Evolutionary conservation across 148 eudicot genomes (phyloP), one percentile per base, ranked within the genome.

Genomic region (Pharnaceum exiguum): DNA sequence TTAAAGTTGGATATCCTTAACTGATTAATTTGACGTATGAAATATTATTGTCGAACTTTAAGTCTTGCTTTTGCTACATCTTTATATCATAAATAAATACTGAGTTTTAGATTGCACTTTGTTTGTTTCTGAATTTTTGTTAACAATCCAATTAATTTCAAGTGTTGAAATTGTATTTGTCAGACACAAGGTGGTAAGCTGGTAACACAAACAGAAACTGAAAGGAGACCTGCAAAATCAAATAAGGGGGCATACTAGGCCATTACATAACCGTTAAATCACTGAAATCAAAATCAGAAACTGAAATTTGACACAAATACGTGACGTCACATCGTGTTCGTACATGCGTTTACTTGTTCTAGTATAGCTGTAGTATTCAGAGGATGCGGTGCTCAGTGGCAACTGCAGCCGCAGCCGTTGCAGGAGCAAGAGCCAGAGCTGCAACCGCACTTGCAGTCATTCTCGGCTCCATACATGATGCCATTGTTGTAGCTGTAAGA

Each of bases 381-480:
- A 53, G 13, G 26, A 23, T 31, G 19, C 42, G 23, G 19, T 15
- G 32, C 27, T 55, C 42, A 62, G 67, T 62, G 67, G 51, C 49
- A 24, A 11, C 37, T 29, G 27, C 61, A 57, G 18, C 37, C 45
- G 27, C 61, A 57, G 2, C 32, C n/a, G 49, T 48, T 39, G 47
- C 26, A 39, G 49, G 32, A 23, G 61, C 61, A 57, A 9, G 18
- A 5, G 36, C 61, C 39, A 24, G 49, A 45, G 49, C 61, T 21
- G 49, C 47, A 19, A 37, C 44, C 28, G 30, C 62, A 58, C 46
- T 55, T 38, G 46, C 60, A 55, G 17, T 35, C 60, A 17, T 51
- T 51, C 55, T 51, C 55, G 30, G 33, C 32, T 13, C 1, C 55
- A 3, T 16, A 3, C 37, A 51, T 29, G 37, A 29, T 7, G 23